These are phyloP conservation scores for Lepraria neglecta DNA, from an alignment of 495 filamentous ascomycete genomes.

Conservation along the genomic window DNA sequence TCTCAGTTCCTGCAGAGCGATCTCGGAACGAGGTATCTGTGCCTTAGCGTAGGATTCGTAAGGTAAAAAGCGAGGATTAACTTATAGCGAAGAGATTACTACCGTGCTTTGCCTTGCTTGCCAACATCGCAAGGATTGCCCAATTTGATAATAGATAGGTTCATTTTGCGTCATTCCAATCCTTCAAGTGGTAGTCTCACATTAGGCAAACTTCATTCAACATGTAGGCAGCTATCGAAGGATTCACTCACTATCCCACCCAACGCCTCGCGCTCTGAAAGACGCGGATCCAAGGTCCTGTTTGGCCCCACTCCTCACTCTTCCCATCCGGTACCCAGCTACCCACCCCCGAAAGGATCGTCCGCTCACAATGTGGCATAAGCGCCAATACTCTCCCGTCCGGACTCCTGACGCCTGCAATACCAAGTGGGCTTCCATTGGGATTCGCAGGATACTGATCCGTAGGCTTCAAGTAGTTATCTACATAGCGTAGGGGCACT, in stretches of 20 bases:
- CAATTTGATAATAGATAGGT: too few species aligned
- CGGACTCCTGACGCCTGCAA: slow-evolving; percentile 71
- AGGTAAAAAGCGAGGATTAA: too few species aligned
- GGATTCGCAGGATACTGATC: slow-evolving; percentile 88
- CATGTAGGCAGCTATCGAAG: too few species aligned
- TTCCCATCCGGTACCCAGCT: slow-evolving; percentile 63
- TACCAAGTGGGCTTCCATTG: slow-evolving; percentile 81
- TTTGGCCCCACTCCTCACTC: slow-evolving; percentile 71
- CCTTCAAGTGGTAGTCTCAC: too few species aligned
- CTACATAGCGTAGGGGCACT: slow-evolving; percentile 73
- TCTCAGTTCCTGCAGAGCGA: too few species aligned
- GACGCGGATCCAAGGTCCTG: slow-evolving; percentile 65
- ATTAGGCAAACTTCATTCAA: too few species aligned
- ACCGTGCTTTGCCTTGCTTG: too few species aligned
- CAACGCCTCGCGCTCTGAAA: slow-evolving; percentile 23
- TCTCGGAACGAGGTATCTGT: too few species aligned
- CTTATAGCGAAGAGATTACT: too few species aligned
- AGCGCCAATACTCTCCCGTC: slow-evolving; percentile 85
- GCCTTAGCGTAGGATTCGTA: too few species aligned
- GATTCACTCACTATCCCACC: background rate
- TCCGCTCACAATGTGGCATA: slow-evolving; percentile 96
- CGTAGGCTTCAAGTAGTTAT: slow-evolving; percentile 67
- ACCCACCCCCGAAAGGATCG: slow-evolving; percentile 61
- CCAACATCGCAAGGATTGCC: too few species aligned
- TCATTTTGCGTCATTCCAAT: too few species aligned